Percentiles rank a stretch among this genome's conserved stretches.
phyloP scores from a whole-genome alignment of 305 asterid genomes.

The Lippia alba region DNA sequence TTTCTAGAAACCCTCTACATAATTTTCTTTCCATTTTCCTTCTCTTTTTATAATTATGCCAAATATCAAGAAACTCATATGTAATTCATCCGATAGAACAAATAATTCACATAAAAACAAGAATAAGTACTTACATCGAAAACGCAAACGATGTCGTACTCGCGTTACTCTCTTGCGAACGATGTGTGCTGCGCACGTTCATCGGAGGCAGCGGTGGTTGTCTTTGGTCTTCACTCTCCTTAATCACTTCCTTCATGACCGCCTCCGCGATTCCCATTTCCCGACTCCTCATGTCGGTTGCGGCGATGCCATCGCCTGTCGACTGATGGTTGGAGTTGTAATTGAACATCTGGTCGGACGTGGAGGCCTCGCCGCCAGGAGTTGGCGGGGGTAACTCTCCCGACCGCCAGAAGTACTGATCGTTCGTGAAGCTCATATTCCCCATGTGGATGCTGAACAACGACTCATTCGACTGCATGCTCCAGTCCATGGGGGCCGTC shows the following conservation, averaged over 20 bases:
- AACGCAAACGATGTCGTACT: slow-evolving; percentile 71
- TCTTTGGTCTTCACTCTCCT: slow-evolving; percentile 36
- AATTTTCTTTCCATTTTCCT: too few relatives aligned
- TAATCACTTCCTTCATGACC: slow-evolving; percentile 42
- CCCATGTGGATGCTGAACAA: slow-evolving; percentile 65
- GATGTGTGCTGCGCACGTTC: slow-evolving; percentile 22
- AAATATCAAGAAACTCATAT: too few relatives aligned
- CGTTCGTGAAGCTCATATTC: slow-evolving; percentile 57
- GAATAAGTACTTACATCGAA: slow-evolving; percentile 49
- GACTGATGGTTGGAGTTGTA: slow-evolving; percentile 23
- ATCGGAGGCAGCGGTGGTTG: not conserved
- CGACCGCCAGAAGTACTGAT: slow-evolving; percentile 37
- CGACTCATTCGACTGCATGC: slow-evolving; percentile 62
- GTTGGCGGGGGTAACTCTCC: slow-evolving; percentile 41
- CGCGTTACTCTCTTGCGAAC: slow-evolving; percentile 48
- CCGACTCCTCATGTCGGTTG: slow-evolving; percentile 32
- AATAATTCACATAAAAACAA: not conserved
- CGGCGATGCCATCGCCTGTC: not conserved
- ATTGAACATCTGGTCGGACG: slow-evolving; percentile 43
- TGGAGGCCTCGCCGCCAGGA: slow-evolving; percentile 23
- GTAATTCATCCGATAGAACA: too few relatives aligned
- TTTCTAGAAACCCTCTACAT: too few relatives aligned
- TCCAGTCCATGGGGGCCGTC: slow-evolving; percentile 56
- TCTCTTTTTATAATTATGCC: too few relatives aligned
- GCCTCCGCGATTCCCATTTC: slow-evolving; percentile 46